Conservation (phyloP, 345 rosid genomes). For the Draba incana region DNA sequence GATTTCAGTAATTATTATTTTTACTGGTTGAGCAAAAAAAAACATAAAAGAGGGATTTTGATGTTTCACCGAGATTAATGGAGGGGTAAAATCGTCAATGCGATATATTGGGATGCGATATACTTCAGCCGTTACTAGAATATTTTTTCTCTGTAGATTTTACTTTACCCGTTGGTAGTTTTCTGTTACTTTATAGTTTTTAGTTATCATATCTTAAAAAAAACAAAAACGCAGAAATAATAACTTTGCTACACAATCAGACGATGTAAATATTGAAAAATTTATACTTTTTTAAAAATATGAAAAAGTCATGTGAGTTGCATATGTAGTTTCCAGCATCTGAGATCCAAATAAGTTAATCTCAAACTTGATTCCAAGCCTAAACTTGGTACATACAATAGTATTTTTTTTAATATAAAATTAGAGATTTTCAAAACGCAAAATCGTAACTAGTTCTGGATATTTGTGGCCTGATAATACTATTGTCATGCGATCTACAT, state of each 20-base stretch:
- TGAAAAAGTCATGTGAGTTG: slow-evolving; percentile 22
- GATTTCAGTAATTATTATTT: neutral
- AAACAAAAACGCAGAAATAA: neutral
- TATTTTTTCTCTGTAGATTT: neutral
- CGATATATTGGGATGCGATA: neutral
- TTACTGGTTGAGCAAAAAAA: neutral
- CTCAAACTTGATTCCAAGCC: no score
- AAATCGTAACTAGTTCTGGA: no score
- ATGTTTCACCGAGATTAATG: slow-evolving; percentile 32
- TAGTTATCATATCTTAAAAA: neutral
- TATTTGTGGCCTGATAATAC: no score
- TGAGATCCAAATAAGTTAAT: slow-evolving; percentile 7
- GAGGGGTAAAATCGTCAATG: slow-evolving; percentile 21
- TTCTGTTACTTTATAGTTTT: slow-evolving; percentile 6
- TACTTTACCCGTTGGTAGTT: slow-evolving; percentile 2
- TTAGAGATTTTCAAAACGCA: no score
- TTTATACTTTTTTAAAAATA: neutral
- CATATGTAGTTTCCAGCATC: neutral
- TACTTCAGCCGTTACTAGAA: slow-evolving; percentile 13
- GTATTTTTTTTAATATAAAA: no score
- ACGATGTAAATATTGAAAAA: neutral
- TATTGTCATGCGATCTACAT: neutral
- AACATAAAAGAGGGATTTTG: neutral
- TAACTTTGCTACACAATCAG: neutral
- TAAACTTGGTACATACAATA: no score